Conservation (phyloP, 2,329 filamentous ascomycete genomes). For the Xylariales sp. region DNA sequence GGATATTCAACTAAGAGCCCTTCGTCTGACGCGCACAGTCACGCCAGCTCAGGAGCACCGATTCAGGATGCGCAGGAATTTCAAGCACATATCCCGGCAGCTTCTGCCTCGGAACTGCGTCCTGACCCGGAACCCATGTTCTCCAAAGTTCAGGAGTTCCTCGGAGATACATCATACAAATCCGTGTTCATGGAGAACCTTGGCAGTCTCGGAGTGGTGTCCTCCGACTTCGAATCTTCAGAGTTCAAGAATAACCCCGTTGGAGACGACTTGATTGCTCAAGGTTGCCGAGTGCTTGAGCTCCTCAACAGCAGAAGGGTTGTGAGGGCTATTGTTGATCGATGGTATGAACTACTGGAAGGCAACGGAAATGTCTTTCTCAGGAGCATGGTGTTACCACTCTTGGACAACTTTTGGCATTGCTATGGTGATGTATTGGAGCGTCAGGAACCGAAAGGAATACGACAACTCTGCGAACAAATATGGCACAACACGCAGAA, state of each 20-base stretch:
- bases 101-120: slow-evolving; percentile 1
- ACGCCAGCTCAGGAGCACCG: too few species aligned
- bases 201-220: not conserved
- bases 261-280: slow-evolving; percentile 19
- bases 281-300: slow-evolving; percentile 24
- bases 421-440: slow-evolving; percentile 22
- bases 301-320: slow-evolving; percentile 24
- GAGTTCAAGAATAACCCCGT: not conserved
- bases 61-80: too few species aligned
- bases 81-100: too few species aligned
- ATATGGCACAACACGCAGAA: slow-evolving; percentile 29
- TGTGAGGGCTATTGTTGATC: slow-evolving; percentile 22
- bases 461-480: slow-evolving; percentile 24
- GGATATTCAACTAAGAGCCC: too few species aligned
- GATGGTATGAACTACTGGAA: slow-evolving; percentile 22
- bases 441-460: slow-evolving; percentile 24
- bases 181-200: slow-evolving; percentile 4
- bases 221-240: not conserved
- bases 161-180: not conserved
- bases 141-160: not conserved
- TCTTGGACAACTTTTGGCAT: slow-evolving; percentile 23
- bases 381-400: slow-evolving; percentile 26
- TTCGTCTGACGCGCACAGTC: too few species aligned
- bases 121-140: not conserved
- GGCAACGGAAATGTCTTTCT: slow-evolving; percentile 19